Evolutionary conservation across 2,329 filamentous ascomycete species (phyloP), one percentile per base, ranked within the genome.

Genomic region (Scedosporium aurantiacum): DNA sequence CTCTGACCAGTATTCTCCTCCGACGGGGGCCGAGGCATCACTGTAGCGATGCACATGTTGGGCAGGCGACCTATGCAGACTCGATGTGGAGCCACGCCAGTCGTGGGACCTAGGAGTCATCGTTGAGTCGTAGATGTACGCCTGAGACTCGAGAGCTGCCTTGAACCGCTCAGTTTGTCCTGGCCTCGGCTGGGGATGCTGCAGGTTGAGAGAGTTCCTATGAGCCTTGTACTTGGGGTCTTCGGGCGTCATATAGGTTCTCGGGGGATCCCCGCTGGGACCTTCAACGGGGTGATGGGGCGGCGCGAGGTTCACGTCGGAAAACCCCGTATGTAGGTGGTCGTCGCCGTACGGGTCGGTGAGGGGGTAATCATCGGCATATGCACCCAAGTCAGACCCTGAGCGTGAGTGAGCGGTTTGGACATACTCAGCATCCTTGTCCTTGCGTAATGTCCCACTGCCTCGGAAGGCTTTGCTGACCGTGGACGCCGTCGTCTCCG

Each of bases 401-500:
- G 91, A 94, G 43, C 88, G 85, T 37, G 91, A 96, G n/a, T 78
- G 77, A 2, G 78, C 73, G 41, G 61, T 52, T 27, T 52, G 61
- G 37, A 58, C 47, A 80, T 75, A 85, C 72, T 73, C 86, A 75
- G 77, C 87, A 72, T 79, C 52, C 82, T 79, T 67, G 81, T 83
- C 70, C 78, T 79, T 61, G 54, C 58, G 23, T 21, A 74, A 77
- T 57, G 79, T 79, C 54, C 78, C 79, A 67, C 85, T 90, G 68
- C 83, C 84, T 47, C 88, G 84, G 71, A 92, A 88, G 47, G 87
- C 88, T 67, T 88, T 88, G 54, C 90, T 87, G 52, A 91, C 85
- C 63, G 91, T 96, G 0, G 91, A 96, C 3, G 92, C 84, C 0
- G 94, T 99, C 2, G 93, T 97, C 75, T 95, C 94, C 0, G 93